These are phyloP conservation scores for Leccinum imitatum DNA, from an alignment of 768 basidiomycete genomes.

Conservation along the genomic window DNA sequence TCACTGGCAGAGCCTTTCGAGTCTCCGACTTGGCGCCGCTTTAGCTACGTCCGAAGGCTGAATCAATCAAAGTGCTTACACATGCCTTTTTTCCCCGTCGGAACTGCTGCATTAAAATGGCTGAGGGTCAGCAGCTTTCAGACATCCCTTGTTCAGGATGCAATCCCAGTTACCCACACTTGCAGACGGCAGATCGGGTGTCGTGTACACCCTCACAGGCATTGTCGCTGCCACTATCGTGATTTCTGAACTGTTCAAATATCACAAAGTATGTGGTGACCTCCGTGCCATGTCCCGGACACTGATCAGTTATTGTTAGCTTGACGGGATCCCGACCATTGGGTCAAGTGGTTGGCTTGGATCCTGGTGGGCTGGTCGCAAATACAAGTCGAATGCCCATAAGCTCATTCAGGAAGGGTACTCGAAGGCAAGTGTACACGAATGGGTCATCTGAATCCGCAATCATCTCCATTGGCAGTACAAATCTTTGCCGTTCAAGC, in stretches of 20 bases:
- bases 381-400: neutral
- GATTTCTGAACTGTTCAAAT: slow-evolving; percentile 7
- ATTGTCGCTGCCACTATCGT: slow-evolving; percentile 8
- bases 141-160: neutral
- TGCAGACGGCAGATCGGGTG: neutral
- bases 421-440: neutral
- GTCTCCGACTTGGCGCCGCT: no score
- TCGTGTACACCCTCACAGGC: slow-evolving; percentile 9
- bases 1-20: no score
- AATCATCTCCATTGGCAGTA: slow-evolving; percentile 21
- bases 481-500: slow-evolving; percentile 31
- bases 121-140: neutral
- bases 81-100: neutral
- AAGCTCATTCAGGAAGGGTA: neutral
- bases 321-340: neutral
- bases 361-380: neutral
- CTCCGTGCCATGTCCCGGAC: neutral
- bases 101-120: neutral
- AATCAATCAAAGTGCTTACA: neutral
- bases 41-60: no score
- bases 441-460: neutral
- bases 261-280: slow-evolving; percentile 6
- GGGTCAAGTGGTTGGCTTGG: neutral
- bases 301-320: neutral
- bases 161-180: slow-evolving; percentile 4